Evolutionary conservation across 2,329 filamentous ascomycete species (phyloP), one percentile per base, ranked within the genome.

Genomic region (Knufia fluminis): DNA sequence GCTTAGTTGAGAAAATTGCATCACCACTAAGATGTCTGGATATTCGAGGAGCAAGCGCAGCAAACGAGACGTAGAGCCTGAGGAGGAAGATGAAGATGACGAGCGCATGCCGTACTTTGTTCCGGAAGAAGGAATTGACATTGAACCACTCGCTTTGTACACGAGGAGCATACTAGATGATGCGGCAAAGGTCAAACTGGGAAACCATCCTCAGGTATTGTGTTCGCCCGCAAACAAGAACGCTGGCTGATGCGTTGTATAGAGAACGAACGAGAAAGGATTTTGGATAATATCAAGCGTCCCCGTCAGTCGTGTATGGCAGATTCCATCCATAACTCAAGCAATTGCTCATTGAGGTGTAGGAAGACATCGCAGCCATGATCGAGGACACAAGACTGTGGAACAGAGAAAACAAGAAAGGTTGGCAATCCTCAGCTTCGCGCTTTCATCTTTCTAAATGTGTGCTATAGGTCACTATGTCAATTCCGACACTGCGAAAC

Each of bases 111-210:
- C 45, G 1, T 48, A 48, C 23, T 48, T 48, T 32, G 45, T 48
- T 10, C 45, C 45, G 23, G 45, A 48, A 26, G 45, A 48, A 39
- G 45, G 45, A 16, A 48, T 48, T 31, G 45, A 48, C 23, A 48
- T 48, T 31, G 45, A 48, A 40, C 45, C 45, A 14, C 26, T 48
- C 4, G 45, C 45, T n/a, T 12, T 32, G n/a, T 48, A 48, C 36
- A 33, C 31, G 20, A 39, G 45, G 36, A 33, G 45, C 16, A 24
- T 48, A 28, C 35, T 48, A 17, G 45, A 48, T 33, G 23, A 40
- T 19, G 23, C n/a, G 24, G 45, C 45, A 31, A 38, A 31, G 23
- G 33, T 48, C 22, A 48, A 33, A 31, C 24, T 48, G 20, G 45
- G 45, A 14, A 48, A 31, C 24, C 45, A 48, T 48, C 45, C 45